Conservation (phyloP, 2,329 filamentous ascomycete species). For the Arthrobotrys entomopaga region DNA sequence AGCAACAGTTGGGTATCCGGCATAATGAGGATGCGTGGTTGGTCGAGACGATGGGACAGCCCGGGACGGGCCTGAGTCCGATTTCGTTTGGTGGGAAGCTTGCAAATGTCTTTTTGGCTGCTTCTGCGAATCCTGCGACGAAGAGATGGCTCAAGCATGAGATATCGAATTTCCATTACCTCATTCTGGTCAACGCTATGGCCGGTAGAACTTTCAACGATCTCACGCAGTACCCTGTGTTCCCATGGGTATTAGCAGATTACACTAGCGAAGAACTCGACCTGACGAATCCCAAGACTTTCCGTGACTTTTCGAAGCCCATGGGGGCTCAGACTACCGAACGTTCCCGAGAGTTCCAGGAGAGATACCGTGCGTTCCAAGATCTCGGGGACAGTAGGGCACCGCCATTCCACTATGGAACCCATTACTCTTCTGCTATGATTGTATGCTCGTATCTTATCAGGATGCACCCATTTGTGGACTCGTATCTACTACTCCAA, state of each 20-base stretch:
- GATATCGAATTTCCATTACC: constrained; percentile 97
- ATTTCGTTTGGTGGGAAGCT: constrained; percentile 84
- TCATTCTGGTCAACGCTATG: constrained; percentile 98
- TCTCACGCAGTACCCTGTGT: constrained; percentile 96
- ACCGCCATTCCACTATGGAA: constrained; percentile 94
- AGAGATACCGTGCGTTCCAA: constrained; percentile 85
- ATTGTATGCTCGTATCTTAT: constrained; percentile 97
- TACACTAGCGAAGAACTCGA: constrained; percentile 95
- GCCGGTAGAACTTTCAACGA: constrained; percentile 98
- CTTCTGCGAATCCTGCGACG: constrained; percentile 79
- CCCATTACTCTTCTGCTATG: constrained; percentile 99
- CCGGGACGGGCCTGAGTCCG: constrained; percentile 71
- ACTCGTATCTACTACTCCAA: constrained; percentile 92
- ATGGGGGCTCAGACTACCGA: constrained; percentile 89
- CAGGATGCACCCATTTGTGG: constrained; percentile 91
- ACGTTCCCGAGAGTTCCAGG: constrained; percentile 80
- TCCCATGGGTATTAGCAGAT: constrained; percentile 95
- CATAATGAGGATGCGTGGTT: constrained; percentile 90
- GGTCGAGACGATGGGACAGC: constrained; percentile 78
- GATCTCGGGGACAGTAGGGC: constrained; percentile 83
- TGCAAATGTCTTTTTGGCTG: constrained; percentile 88
- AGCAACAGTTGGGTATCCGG: constrained; percentile 69
- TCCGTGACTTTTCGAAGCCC: constrained; percentile 90
- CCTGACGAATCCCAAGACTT: constrained; percentile 81
- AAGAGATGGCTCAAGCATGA: constrained; percentile 92